Evolutionary conservation across 441 rosid genomes (phyloP).

Genomic region (Euphorbia schlechtendalii): DNA sequence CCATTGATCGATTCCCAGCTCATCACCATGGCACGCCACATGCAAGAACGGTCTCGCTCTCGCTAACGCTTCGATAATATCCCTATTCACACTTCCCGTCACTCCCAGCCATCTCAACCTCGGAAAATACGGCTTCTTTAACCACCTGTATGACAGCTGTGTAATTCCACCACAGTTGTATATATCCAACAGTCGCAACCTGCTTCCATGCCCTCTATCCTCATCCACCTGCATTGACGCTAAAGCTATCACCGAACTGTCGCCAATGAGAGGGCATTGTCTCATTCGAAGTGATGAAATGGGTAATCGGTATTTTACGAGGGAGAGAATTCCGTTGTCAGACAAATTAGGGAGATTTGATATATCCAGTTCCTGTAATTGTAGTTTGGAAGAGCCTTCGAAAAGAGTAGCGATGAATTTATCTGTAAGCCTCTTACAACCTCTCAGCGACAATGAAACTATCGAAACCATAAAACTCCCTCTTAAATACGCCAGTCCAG

Average conservation of each 20-base stretch:
- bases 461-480: slow-evolving; percentile 48
- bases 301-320: slow-evolving; percentile 58
- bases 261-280: slow-evolving; percentile 77
- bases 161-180: slow-evolving; percentile 82
- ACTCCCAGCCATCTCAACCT: slow-evolving; percentile 84
- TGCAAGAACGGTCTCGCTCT: slow-evolving; percentile 62
- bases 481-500: slow-evolving; percentile 47
- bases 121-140: slow-evolving; percentile 80
- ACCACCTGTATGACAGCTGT: slow-evolving; percentile 68
- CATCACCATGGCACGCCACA: slow-evolving; percentile 69
- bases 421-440: slow-evolving; percentile 83
- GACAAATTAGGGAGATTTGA: slow-evolving; percentile 71
- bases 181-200: slow-evolving; percentile 65
- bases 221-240: slow-evolving; percentile 74
- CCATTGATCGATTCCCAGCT: slow-evolving; percentile 64
- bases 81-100: slow-evolving; percentile 69
- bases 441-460: slow-evolving; percentile 65
- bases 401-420: slow-evolving; percentile 54
- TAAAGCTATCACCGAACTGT: slow-evolving; percentile 74
- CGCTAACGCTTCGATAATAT: slow-evolving; percentile 69
- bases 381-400: slow-evolving; percentile 55
- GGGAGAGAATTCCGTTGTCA: slow-evolving; percentile 56
- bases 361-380: slow-evolving; percentile 65
- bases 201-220: slow-evolving; percentile 64
- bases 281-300: slow-evolving; percentile 64